phyloP scores from a whole-genome alignment of 345 rosid species.

The Adansonia digitata region DNA sequence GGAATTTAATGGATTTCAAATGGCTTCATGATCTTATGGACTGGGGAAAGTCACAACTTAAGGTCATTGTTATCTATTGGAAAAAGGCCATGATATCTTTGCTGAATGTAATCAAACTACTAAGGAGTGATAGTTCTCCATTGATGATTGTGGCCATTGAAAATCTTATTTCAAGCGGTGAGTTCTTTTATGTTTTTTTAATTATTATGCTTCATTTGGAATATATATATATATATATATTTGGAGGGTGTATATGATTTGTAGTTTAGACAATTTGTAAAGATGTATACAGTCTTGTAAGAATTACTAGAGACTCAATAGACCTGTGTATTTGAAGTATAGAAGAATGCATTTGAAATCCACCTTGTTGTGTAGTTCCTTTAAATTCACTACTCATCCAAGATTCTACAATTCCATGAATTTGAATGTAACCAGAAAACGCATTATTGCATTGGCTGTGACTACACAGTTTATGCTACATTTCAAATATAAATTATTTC shows the following conservation, averaged over 20 bases:
- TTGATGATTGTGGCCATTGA: conserved; percentile 42
- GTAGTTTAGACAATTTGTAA: background rate
- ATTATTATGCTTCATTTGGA: background rate
- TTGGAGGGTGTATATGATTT: background rate
- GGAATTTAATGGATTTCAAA: conserved; percentile 39
- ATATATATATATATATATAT: too few relatives aligned
- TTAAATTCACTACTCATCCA: background rate
- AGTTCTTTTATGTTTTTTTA: conserved; percentile 19
- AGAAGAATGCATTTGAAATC: background rate
- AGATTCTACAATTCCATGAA: background rate
- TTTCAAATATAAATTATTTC: background rate
- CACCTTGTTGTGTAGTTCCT: background rate
- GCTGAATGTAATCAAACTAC: conserved; percentile 47
- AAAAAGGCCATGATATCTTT: conserved; percentile 59
- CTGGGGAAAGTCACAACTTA: conserved; percentile 91
- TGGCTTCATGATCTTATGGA: conserved; percentile 92
- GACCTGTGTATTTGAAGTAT: background rate
- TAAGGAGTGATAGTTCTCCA: conserved; percentile 35
- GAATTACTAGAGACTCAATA: background rate
- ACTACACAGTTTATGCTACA: background rate
- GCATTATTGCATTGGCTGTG: background rate
- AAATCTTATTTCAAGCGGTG: conserved; percentile 60
- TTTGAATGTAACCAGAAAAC: background rate
- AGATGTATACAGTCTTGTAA: background rate
- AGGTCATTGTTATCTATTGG: conserved; percentile 81